Conservation (phyloP, 495 filamentous ascomycete genomes). For the Penicillium lividum region DNA sequence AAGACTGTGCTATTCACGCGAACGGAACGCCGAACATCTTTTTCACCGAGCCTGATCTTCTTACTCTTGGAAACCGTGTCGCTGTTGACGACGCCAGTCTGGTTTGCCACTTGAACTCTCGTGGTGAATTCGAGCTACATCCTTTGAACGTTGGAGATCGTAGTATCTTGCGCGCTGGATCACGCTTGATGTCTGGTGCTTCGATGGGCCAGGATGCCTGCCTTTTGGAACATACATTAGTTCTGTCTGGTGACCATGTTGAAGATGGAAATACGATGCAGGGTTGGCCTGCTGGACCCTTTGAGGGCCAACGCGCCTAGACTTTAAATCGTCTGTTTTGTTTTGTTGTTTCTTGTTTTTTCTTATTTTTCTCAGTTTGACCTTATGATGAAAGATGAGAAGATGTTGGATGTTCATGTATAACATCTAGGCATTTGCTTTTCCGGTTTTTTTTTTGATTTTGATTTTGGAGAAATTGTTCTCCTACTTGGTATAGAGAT, state of each 20-base stretch:
- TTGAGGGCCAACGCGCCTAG: constrained; percentile 22
- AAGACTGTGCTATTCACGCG: constrained; percentile 47
- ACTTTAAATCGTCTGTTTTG: background rate
- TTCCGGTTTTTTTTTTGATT: background rate
- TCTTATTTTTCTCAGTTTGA: background rate
- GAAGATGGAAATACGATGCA: constrained; percentile 41
- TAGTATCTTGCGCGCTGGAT: constrained; percentile 44
- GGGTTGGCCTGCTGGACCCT: constrained; percentile 50
- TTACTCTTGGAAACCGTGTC: constrained; percentile 46
- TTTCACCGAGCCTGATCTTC: constrained; percentile 52
- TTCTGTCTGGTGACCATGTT: constrained; percentile 49
- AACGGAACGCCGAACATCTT: constrained; percentile 42
- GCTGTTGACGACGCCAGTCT: constrained; percentile 49
- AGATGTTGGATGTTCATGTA: background rate
- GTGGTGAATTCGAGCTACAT: constrained; percentile 50
- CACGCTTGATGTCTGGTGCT: constrained; percentile 43
- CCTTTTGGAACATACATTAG: constrained; percentile 48
- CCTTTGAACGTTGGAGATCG: constrained; percentile 40
- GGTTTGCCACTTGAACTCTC: constrained; percentile 47
- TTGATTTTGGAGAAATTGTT: background rate
- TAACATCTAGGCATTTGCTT: background rate
- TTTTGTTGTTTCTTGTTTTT: background rate
- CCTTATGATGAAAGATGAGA: background rate
- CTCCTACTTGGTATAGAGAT: background rate
- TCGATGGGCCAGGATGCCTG: constrained; percentile 45